phyloP scores from a whole-genome alignment of 2,329 filamentous ascomycete species.

The Helminthosporium solani region DNA sequence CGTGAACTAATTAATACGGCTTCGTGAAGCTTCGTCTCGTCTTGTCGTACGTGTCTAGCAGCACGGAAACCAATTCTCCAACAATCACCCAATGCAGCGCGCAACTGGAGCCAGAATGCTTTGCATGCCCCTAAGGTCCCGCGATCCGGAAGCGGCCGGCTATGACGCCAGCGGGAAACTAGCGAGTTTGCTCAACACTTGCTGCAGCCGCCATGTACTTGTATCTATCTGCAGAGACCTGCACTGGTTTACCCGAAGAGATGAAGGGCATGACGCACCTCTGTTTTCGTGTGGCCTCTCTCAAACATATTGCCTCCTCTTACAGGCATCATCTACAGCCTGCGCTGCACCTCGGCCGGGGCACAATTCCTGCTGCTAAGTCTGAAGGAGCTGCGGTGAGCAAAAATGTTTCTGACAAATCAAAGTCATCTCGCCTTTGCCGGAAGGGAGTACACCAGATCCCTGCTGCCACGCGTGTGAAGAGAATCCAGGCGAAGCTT shows the following conservation, averaged over 20 bases:
- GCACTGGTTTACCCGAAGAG: not conserved
- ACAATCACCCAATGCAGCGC: too few species aligned
- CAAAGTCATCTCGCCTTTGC: not conserved
- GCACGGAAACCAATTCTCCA: too few species aligned
- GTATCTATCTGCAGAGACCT: not conserved
- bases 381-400: not conserved
- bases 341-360: not conserved
- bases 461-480: not conserved
- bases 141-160: too few species aligned
- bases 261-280: not conserved
- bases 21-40: not conserved
- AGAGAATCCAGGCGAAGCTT: not conserved
- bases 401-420: not conserved
- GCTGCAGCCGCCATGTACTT: not conserved
- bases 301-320: not conserved
- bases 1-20: conserved; percentile 31
- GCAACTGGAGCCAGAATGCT: too few species aligned
- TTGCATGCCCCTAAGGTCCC: too few species aligned
- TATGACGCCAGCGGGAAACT: not conserved
- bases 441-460: not conserved
- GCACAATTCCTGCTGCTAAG: not conserved
- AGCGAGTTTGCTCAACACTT: not conserved
- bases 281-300: not conserved
- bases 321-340: not conserved
- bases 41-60: too few species aligned